Evolutionary conservation across 2,329 filamentous ascomycete species (phyloP), one percentile per base, ranked within the genome.

Genomic region (Microdochium trichocladiopsis): DNA sequence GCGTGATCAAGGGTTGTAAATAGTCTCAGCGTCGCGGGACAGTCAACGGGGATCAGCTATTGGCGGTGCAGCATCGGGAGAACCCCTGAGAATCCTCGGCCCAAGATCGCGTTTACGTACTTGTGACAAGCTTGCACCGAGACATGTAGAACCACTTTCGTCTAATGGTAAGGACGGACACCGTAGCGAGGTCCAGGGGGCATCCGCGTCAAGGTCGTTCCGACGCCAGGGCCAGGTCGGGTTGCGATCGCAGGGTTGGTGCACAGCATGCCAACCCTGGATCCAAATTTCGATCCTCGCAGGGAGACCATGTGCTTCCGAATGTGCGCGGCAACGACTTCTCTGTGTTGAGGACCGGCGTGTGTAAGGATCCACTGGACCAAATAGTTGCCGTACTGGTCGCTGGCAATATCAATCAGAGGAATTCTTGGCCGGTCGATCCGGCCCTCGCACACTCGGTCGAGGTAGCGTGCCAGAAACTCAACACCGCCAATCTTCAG

Each of bases 301-400:
- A 99, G 87, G 52, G 94, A 99, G 9, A 99, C 94, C 94, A 99
- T 99, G 71, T 99, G 94, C 80, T 97, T 97, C 61, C 90, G 88
- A 62, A 99, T 95, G 66, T 99, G 94, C 52, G 85, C 86, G 48
- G 92, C 91, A 58, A 99, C 94, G 58, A 95, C 77, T 66, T 99
- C 95, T 53, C 91, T 89, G 67, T 97, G 94, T 67, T 95, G 90
- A 51, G 87, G 77, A 53, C 86, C 84, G 55, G 90, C 87, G 67
- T 96, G 89, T 61, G 90, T 92, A 64, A 99, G 78, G 64, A 99
- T 94, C 82, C 95, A 96, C 70, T 99, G 94, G 57, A 99, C 89
- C 57, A 99, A 80, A 65, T 99, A 99, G 73, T 99, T 99, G 61
- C 94, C 94, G 66, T 97, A 99, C 69, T 99, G 95, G 67, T 99